Evolutionary conservation across 2,329 filamentous ascomycete genomes (phyloP), one percentile per base, ranked within the genome.

Genomic region (Akanthomyces muscarius): DNA sequence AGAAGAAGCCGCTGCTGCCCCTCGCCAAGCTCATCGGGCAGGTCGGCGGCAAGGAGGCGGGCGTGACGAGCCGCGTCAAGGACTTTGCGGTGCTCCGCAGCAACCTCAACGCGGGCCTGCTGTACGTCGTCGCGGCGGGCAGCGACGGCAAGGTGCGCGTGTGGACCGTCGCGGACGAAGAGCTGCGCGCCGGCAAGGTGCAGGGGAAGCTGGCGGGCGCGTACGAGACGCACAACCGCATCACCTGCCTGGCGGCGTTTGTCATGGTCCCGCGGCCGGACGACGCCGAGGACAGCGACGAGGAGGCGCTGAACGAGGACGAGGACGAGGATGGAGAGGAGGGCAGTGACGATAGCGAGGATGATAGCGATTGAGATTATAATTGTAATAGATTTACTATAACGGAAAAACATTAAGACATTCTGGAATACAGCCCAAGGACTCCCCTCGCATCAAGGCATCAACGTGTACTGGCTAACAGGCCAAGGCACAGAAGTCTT

Each of bases 201-300:
- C 69, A 90, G 25, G 92, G 91, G 36, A 82, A 77, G 67, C 73
- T 96, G 62, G 73, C 97, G 51, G 92, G 88, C 18, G 87, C 84
- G 38, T 95, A 95, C 71, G 89, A 93, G 75, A 97, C 93, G 25
- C 87, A 89, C 52, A 93, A 94, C 73, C 83, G 95, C 63, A 92
- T 98, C 68, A 98, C 93, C 44, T 98, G 95, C 73, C 72, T 98
- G 70, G 87, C 86, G 69, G 89, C 89, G 25, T 98, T 96, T 78
- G 80, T 91, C 66, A 96, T 98, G 91, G 84, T 90, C 74, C 83
- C 87, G 69, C 80, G 83, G 53, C 83, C 85, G 18, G 86, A 87
- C 47, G 83, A 83, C 25, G 79, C 81, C 51, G 86, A 86, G 68
- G 86, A 85, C 21, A 85, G 81, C 70, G 85, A 86, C 62, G 78